Percentiles rank a stretch among this genome's conserved stretches.
Evolutionary conservation across 2,329 filamentous ascomycete species (phyloP).

Genomic region (Fusarium austroafricanum): DNA sequence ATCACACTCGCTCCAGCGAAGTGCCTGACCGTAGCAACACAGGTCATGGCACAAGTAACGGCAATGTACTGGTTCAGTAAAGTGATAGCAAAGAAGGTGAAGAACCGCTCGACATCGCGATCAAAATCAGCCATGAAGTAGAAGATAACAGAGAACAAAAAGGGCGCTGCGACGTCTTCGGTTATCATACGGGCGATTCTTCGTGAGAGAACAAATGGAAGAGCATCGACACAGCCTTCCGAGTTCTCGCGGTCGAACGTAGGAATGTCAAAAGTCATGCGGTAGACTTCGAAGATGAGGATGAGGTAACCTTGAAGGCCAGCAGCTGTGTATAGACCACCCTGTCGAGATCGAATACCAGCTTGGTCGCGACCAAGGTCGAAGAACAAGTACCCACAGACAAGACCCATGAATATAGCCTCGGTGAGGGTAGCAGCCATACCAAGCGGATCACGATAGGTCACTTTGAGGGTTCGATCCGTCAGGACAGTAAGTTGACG

Average conservation of each 20-base stretch:
- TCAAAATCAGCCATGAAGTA: slow-evolving; percentile 85
- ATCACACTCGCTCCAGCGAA: slow-evolving; percentile 79
- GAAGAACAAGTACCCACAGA: slow-evolving; percentile 80
- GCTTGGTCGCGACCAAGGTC: slow-evolving; percentile 72
- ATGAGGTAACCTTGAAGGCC: slow-evolving; percentile 82
- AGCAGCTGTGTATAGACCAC: slow-evolving; percentile 77
- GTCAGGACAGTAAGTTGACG: slow-evolving; percentile 76
- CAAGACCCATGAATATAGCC: slow-evolving; percentile 75
- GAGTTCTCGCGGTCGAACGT: slow-evolving; percentile 80
- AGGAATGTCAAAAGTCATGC: slow-evolving; percentile 78
- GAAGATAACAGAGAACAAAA: slow-evolving; percentile 76
- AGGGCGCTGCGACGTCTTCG: slow-evolving; percentile 78
- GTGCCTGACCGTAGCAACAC: slow-evolving; percentile 72
- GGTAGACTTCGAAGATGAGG: slow-evolving; percentile 80
- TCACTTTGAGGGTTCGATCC: slow-evolving; percentile 75
- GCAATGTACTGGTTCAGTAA: slow-evolving; percentile 79
- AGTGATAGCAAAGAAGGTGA: slow-evolving; percentile 76
- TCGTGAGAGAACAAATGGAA: slow-evolving; percentile 77
- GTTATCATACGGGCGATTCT: slow-evolving; percentile 75
- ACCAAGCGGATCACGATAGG: slow-evolving; percentile 80
- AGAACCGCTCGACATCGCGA: slow-evolving; percentile 71
- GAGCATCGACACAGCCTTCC: slow-evolving; percentile 76
- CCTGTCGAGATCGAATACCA: slow-evolving; percentile 79
- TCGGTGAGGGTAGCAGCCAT: slow-evolving; percentile 77
- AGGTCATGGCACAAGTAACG: slow-evolving; percentile 76